Evolutionary conservation across 768 basidiomycete species (phyloP).

Genomic region (Serpula lacrymans): DNA sequence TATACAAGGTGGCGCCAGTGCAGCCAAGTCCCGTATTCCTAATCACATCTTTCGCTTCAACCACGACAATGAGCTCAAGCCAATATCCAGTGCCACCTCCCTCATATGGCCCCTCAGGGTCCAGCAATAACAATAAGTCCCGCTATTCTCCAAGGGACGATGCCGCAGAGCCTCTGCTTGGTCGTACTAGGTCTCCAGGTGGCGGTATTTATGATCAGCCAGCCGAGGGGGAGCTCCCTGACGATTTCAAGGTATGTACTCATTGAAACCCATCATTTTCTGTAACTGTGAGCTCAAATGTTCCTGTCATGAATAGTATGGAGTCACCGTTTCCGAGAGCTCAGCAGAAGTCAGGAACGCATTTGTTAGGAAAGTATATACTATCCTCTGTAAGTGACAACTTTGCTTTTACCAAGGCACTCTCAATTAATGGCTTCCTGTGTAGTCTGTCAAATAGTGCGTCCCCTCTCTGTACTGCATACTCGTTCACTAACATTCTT

Average conservation of each 20-base stretch:
- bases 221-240: constrained; percentile 69
- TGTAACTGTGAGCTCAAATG: constrained; percentile 5
- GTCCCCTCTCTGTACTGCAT: constrained; percentile 13
- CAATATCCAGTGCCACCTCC: constrained; percentile 61
- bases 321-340: constrained; percentile 75
- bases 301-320: constrained; percentile 51
- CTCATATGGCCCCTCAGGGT: constrained; percentile 44
- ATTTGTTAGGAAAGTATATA: constrained; percentile 90
- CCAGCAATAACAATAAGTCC: constrained; percentile 31
- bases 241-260: constrained; percentile 83
- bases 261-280: not conserved
- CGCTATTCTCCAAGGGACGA: constrained; percentile 35
- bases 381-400: constrained; percentile 70
- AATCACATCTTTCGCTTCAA: constrained; percentile 20
- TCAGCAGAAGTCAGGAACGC: constrained; percentile 75
- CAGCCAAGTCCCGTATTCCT: too few species aligned
- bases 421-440: constrained; percentile 4
- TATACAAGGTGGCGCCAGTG: too few species aligned
- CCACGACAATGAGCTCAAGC: constrained; percentile 48
- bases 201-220: constrained; percentile 75
- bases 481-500: constrained; percentile 3
- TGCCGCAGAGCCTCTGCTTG: constrained; percentile 54
- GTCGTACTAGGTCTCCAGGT: constrained; percentile 39
- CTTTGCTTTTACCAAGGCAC: not conserved
- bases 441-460: constrained; percentile 71